Base-by-base conservation (phyloP, 2,329 filamentous ascomycete species). In the Pseudogymnoascus sp. region DNA sequence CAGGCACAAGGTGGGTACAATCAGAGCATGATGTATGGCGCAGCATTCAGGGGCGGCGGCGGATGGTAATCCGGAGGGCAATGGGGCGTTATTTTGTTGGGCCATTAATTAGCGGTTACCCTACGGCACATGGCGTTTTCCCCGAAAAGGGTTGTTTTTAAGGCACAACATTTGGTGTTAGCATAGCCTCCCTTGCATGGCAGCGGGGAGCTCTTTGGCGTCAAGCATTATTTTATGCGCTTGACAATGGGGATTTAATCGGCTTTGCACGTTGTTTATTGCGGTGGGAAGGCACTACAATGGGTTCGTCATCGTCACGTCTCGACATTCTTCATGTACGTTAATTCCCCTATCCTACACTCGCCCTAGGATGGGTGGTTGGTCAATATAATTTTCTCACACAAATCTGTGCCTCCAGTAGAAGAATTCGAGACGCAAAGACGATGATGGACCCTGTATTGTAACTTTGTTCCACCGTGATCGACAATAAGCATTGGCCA, bases 1-100 rank as follows among this genome's bases (percentile, higher is more conserved):
- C 88, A 88, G 82, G 82, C 80, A 74, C 89, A 96, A 93, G 91
- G 91, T 94, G 92, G 90, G 88, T 96, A 95, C 85, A 92, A 89
- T 74, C 84, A 86, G 72, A 86, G 81, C 77, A 88, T 90, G 85
- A 89, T 96, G 83, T 96, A 96, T 75, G 83, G 82, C 76, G 80
- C 83, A 74, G 85, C 84, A 74, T 86, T 87, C 75, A 79, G 81
- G 72, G 81, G 87, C 48, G 48, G 81, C 72, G 81, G 87, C 48
- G 48, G 48, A 73, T 92, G 88, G 87, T 90, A 79, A 55, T 55
- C 48, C 48, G 29, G 15, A 33, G 48, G 48, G 18, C 29, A 55
- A 55, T 55, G 48, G 48, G 69, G 67, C 67, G 68, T 72, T 69
- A 64, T 66, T 60, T 58, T 35, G 64, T 60, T 64, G 58, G 58